phyloP scores from a whole-genome alignment of 1,284 basidiomycete genomes.

The Agroathelia rolfsii region DNA sequence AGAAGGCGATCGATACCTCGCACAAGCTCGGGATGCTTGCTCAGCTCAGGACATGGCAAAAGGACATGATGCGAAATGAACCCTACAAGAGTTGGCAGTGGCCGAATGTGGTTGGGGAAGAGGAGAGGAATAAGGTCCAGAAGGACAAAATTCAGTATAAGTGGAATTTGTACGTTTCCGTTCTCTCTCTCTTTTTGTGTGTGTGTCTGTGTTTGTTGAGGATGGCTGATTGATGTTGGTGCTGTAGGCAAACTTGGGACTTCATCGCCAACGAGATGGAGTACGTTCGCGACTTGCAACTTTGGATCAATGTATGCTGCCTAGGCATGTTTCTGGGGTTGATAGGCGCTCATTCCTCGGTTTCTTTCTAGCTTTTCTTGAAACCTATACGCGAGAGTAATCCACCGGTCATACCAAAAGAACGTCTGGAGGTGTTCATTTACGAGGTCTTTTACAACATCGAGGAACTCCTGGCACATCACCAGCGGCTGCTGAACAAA shows the following conservation, averaged over 20 bases:
- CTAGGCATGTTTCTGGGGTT: slow-evolving; percentile 8
- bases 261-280: slow-evolving; percentile 93
- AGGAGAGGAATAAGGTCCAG: slow-evolving; percentile 52
- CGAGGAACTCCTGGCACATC: slow-evolving; percentile 66
- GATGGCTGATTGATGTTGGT: slow-evolving; percentile 1
- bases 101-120: slow-evolving; percentile 74
- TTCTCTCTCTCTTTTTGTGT: slow-evolving; percentile 2
- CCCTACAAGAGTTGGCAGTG: slow-evolving; percentile 73
- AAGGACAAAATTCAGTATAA: slow-evolving; percentile 78
- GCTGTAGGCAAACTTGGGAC: slow-evolving; percentile 79
- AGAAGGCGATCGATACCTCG: slow-evolving; percentile 68
- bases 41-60: slow-evolving; percentile 79
- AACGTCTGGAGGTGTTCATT: slow-evolving; percentile 72
- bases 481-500: slow-evolving; percentile 66
- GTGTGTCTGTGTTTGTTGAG: slow-evolving; percentile 3
- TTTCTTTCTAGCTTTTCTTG: slow-evolving; percentile 57
- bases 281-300: slow-evolving; percentile 87
- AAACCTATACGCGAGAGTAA: slow-evolving; percentile 64
- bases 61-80: slow-evolving; percentile 74
- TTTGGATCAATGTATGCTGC: slow-evolving; percentile 59
- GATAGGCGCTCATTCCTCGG: slow-evolving; percentile 1
- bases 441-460: slow-evolving; percentile 92
- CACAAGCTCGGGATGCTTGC: slow-evolving; percentile 69
- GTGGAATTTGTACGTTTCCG: slow-evolving; percentile 69
- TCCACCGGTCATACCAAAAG: slow-evolving; percentile 58